Base-by-base conservation (phyloP, 345 rosid genomes). In the Salix purpurea region DNA sequence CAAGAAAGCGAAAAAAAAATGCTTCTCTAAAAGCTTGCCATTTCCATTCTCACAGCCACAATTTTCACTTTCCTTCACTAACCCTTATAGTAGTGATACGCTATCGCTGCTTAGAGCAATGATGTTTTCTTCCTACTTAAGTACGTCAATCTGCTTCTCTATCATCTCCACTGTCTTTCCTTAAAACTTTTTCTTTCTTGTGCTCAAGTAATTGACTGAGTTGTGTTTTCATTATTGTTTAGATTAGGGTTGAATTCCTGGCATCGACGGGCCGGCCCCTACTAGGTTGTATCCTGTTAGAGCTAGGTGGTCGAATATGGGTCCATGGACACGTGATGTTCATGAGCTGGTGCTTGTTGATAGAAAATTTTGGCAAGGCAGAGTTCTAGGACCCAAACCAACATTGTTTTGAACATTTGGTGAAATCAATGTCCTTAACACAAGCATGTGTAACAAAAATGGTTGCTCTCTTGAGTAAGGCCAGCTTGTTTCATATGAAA, bases 231-330 rank as follows among this genome's bases (percentile, higher is more conserved):
- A 64, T 67, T 81, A 71, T 24, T 78, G 79, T 65, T 34, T 82
- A 76, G 83, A 64, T 79, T 2, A 74, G 73, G 83, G 69, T 72
- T 67, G 34, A 71, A 71, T 74, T 72, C 14, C 56, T 72, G 83
- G 68, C 66, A 73, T 86, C 61, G 32, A 64, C 74, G 67, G 87
- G 82, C 76, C 80, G 88, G 87, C 89, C 94, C 97, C 90, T 89
- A 87, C 92, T 69, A 74, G 70, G 69, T 84, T 79, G 71, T 58
- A 52, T 69, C 58, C 80, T 78, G 73, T 72, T 69, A 71, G 77
- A 77, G 76, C 73, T 73, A 75, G 70, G 84, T 76, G 79, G 81
- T 81, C 78, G 77, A 56, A 65, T 6, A 77, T 86, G 87, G 91
- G 93, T 81, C 90, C 88, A 69, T 72, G 32, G 52, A 81, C 88